Evolutionary conservation across 1,284 basidiomycete species (phyloP), one percentile per base, ranked within the genome.

Genomic region (Abortiporus biennis): DNA sequence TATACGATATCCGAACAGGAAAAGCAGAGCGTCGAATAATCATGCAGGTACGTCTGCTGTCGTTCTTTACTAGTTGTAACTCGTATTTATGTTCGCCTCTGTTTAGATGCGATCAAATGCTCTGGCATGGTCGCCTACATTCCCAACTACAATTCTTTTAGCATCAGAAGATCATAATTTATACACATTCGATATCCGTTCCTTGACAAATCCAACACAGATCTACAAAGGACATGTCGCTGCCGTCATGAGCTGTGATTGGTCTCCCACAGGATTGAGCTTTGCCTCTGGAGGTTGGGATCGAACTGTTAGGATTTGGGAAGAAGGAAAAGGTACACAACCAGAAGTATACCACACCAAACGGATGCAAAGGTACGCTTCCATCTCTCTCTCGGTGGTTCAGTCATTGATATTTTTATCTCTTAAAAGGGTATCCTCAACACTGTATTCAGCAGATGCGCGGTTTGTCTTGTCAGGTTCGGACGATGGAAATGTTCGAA

Each of bases 141-240:
- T 95, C 59, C 95, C 96, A 1, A 97, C 94, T 0, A 76, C 85
- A 3, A 69, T 98, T 29, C 78, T 98, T 2, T 78, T 98, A 12
- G 96, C 91, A 11, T 96, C 92, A 1, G 96, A 99, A 68, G 96
- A 99, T 61, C 94, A 98, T 69, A 97, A 98, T 56, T 72, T 99
- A 31, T 99, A 99, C 66, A 98, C 96, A 0, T 99, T 96, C 62
- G 96, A 99, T 59, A 89, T 99, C 48, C 80, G 95, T 34, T 81
- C 89, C 46, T 73, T 99, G 38, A 68, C 75, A 8, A 74, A 76
- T 1, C 93, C 96, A 1, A 90, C 84, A 3, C 91, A 96, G 54
- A 91, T 99, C 35, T 99, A 96, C 75, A 99, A 98, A 63, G 93
- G 83, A 1, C 96, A 99, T 63, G 94, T 98, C 11, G 91, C 92